phyloP scores from a whole-genome alignment of 768 basidiomycete genomes.

The Hypholoma sublateritium region DNA sequence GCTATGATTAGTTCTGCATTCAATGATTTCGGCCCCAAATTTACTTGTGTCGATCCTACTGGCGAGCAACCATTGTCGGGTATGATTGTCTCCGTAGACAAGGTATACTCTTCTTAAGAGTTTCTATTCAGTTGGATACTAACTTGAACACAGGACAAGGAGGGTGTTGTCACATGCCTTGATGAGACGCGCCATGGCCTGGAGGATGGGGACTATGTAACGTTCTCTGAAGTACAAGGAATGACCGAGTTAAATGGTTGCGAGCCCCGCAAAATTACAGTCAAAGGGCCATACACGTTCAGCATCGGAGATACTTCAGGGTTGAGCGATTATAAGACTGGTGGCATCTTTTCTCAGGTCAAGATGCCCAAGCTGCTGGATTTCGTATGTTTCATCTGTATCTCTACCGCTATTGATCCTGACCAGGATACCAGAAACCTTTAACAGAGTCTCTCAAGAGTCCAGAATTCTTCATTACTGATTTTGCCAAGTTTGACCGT shows the following conservation, averaged over 20 bases:
- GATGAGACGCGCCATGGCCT: constrained; percentile 97
- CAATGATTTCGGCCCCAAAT: constrained; percentile 95
- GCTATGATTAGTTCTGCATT: constrained; percentile 69
- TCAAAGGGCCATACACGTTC: constrained; percentile 98
- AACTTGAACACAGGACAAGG: constrained; percentile 56
- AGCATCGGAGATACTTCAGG: constrained; percentile 88
- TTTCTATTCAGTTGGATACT: constrained; percentile 1
- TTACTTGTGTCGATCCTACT: constrained; percentile 96
- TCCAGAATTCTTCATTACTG: constrained; percentile 91
- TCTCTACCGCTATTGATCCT: background rate
- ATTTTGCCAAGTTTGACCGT: constrained; percentile 96
- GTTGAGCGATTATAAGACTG: constrained; percentile 74
- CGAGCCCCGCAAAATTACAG: constrained; percentile 87
- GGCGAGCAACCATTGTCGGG: constrained; percentile 92
- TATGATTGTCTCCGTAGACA: constrained; percentile 94
- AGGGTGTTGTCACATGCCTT: constrained; percentile 93
- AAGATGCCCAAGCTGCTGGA: constrained; percentile 98
- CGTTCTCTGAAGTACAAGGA: constrained; percentile 94
- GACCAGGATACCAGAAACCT: constrained; percentile 67
- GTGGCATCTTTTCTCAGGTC: constrained; percentile 96
- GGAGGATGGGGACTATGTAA: constrained; percentile 98
- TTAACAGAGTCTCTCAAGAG: constrained; percentile 77
- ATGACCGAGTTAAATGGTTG: constrained; percentile 90
- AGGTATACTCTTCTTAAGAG: constrained; percentile 44
- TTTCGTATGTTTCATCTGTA: constrained; percentile 62